A percentile compares a stretch with the other conserved stretches of the same genome.
These are phyloP conservation scores for Zygosaccharomyces sapae DNA, from an alignment of 1,139 yeast species.

Conservation along the genomic window DNA sequence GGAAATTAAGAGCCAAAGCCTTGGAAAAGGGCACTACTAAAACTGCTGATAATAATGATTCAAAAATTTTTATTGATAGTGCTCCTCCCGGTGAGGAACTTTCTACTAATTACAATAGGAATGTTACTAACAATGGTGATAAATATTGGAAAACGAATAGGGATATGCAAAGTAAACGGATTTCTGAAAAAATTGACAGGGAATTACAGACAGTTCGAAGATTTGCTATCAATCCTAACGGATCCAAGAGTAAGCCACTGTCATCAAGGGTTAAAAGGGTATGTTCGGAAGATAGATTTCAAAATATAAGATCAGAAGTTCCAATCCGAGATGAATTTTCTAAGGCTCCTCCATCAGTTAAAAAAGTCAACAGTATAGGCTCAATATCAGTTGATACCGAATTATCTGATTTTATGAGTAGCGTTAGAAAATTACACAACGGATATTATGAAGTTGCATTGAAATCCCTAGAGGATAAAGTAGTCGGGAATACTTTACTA, in stretches of 20 bases:
- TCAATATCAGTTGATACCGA: constrained; percentile 3
- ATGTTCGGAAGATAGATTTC: constrained; percentile 5
- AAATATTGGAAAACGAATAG: constrained; percentile 13
- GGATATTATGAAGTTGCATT: constrained; percentile 7
- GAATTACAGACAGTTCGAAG: constrained; percentile 10
- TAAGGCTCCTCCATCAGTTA: constrained; percentile 6
- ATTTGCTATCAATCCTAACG: constrained; percentile 3
- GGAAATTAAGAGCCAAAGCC: constrained; percentile 12
- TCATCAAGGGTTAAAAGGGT: constrained; percentile 7
- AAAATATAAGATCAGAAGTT: not conserved
- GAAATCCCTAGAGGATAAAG: constrained; percentile 7
- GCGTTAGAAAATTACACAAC: constrained; percentile 3
- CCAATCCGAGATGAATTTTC: constrained; percentile 3
- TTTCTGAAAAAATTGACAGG: constrained; percentile 10
- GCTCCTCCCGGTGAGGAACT: not conserved
- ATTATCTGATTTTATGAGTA: constrained; percentile 9
- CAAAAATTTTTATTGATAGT: not conserved
- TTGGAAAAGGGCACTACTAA: not conserved
- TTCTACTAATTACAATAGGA: not conserved
- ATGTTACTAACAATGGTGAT: not conserved
- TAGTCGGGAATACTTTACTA: constrained; percentile 7
- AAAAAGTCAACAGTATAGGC: constrained; percentile 4
- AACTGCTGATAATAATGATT: not conserved
- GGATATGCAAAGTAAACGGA: constrained; percentile 9
- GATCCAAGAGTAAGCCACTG: constrained; percentile 5